phyloP scores from a whole-genome alignment of 2,329 filamentous ascomycete genomes.

The Mariannaea elegans region DNA sequence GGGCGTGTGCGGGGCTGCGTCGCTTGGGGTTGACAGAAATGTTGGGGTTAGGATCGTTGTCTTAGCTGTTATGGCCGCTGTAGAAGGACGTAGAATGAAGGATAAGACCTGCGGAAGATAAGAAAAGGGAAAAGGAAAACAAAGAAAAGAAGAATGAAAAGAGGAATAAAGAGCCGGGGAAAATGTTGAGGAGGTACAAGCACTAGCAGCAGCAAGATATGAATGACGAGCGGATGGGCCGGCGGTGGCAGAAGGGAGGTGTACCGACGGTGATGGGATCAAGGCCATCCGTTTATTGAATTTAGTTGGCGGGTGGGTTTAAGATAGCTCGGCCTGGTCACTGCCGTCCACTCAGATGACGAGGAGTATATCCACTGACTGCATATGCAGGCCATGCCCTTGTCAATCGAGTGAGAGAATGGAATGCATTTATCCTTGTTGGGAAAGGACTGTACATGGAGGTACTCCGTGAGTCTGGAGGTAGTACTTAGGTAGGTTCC shows the following conservation, averaged over 20 bases:
- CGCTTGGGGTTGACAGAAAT: neutral
- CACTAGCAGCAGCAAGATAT: neutral
- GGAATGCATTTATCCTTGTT: too few relatives aligned
- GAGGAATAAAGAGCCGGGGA: neutral
- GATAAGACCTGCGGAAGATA: neutral
- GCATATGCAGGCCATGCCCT: too few relatives aligned
- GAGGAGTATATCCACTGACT: neutral
- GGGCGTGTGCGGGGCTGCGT: slow-evolving; percentile 12
- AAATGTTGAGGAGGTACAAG: neutral
- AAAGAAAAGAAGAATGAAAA: neutral
- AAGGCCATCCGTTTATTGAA: slow-evolving; percentile 1
- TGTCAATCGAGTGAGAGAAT: neutral
- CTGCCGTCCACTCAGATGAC: slow-evolving; percentile 7
- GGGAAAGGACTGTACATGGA: too few relatives aligned
- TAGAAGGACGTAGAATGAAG: neutral
- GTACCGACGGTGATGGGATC: slow-evolving; percentile 21
- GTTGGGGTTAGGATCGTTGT: neutral
- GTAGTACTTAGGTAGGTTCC: too few relatives aligned
- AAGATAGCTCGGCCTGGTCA: neutral
- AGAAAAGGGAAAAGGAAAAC: neutral
- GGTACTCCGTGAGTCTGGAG: too few relatives aligned
- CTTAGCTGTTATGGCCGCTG: neutral
- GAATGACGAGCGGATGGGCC: slow-evolving; percentile 26
- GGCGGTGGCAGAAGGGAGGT: slow-evolving; percentile 19
- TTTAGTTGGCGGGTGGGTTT: neutral